Conservation (phyloP, 202 grass and related monocot genomes). For the Digitaria exilis region DNA sequence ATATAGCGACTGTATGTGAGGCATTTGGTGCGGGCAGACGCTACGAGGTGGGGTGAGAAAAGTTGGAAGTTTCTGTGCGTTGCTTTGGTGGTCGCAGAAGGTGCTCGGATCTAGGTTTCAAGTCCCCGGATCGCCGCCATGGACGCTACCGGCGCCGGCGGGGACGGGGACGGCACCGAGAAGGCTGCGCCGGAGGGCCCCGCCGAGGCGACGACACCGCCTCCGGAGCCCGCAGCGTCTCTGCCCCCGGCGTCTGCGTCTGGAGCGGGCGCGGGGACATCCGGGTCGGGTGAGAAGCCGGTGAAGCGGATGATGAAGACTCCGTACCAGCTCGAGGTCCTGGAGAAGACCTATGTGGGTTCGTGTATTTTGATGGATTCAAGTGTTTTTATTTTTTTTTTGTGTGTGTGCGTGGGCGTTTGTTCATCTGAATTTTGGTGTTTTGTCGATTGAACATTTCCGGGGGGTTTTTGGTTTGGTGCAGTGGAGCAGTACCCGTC, state of each 20-base stretch:
- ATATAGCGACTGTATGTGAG: conserved; percentile 29
- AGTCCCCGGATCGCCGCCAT: conserved; percentile 27
- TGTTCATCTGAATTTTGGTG: background rate
- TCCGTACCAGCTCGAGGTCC: conserved; percentile 93
- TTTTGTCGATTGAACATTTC: conserved; percentile 25
- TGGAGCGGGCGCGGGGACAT: conserved; percentile 21
- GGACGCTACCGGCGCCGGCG: conserved; percentile 35
- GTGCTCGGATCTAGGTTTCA: conserved; percentile 62
- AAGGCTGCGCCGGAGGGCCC: conserved; percentile 25
- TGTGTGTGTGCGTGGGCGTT: background rate
- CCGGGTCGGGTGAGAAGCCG: conserved; percentile 56
- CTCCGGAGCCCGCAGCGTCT: conserved; percentile 8
- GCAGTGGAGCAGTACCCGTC: conserved; percentile 90
- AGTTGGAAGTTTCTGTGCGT: conserved; percentile 19
- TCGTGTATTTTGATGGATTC: conserved; percentile 31
- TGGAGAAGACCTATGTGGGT: conserved; percentile 89
- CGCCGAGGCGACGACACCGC: conserved; percentile 18
- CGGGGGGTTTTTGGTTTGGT: conserved; percentile 37
- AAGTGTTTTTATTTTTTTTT: conserved; percentile 14
- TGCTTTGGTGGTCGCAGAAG: conserved; percentile 14
- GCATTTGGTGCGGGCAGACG: conserved; percentile 42
- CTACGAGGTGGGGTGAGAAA: conserved; percentile 27
- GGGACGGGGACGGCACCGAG: conserved; percentile 43
- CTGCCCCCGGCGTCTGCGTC: background rate
- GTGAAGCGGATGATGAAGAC: conserved; percentile 96